Conservation (phyloP, 805 yeast genomes). For the Candida schatavii region DNA sequence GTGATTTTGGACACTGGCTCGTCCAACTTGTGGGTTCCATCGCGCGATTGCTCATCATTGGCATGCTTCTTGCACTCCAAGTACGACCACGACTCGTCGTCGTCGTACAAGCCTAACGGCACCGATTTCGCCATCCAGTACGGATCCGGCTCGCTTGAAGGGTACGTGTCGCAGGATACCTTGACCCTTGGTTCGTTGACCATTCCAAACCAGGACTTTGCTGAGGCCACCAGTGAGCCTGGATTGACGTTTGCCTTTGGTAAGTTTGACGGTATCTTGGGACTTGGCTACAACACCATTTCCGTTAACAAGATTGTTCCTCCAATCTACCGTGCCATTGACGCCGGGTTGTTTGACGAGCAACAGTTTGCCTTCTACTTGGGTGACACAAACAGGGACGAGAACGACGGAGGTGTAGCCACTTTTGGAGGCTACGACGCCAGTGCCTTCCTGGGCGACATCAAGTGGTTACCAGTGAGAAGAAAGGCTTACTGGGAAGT, state of each 20-base stretch:
- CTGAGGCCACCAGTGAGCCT: slow-evolving; percentile 96
- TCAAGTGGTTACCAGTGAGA: slow-evolving; percentile 96
- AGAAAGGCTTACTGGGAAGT: slow-evolving; percentile 99
- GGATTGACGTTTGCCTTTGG: slow-evolving; percentile 98
- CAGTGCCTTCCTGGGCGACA: slow-evolving; percentile 71
- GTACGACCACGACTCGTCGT: slow-evolving; percentile 81
- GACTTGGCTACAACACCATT: slow-evolving; percentile 90
- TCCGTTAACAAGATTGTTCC: slow-evolving; percentile 89
- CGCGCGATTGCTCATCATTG: slow-evolving; percentile 81
- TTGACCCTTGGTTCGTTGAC: slow-evolving; percentile 77
- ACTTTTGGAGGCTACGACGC: slow-evolving; percentile 94
- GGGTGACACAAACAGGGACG: slow-evolving; percentile 70
- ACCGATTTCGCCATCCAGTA: slow-evolving; percentile 80
- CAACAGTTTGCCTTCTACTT: slow-evolving; percentile 87
- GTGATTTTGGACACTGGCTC: slow-evolving; percentile 96
- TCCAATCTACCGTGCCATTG: slow-evolving; percentile 87
- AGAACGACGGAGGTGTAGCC: slow-evolving; percentile 81
- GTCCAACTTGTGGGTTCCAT: slow-evolving; percentile 96
- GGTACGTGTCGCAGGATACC: slow-evolving; percentile 85
- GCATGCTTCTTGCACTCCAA: slow-evolving; percentile 94
- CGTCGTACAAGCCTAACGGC: slow-evolving; percentile 85
- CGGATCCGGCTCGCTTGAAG: slow-evolving; percentile 92
- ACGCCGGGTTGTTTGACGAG: slow-evolving; percentile 76
- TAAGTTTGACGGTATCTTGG: slow-evolving; percentile 96
- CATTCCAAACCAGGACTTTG: slow-evolving; percentile 89